A percentile compares a stretch with the other conserved stretches of the same genome.
Evolutionary conservation across 306 rosid species (phyloP).

Genomic region (Mimosa bimucronata): DNA sequence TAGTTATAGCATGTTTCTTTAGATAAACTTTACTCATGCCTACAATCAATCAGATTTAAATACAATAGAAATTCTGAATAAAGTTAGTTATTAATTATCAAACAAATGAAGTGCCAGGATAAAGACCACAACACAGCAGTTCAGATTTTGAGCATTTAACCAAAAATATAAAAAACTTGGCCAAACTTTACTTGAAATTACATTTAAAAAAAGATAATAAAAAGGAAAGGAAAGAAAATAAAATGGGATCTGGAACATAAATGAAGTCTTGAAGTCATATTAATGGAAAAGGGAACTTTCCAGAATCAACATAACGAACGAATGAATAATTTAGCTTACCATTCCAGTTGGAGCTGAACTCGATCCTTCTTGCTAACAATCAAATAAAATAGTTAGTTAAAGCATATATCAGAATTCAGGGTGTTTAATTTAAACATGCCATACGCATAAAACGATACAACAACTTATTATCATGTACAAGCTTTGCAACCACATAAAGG

Average conservation of each 20-base stretch:
- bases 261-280: not conserved
- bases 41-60: not conserved
- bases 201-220: not conserved
- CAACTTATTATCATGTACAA: slow-evolving; percentile 11
- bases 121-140: not conserved
- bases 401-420: slow-evolving; percentile 26
- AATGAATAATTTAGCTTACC: slow-evolving; percentile 62
- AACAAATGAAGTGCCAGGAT: not conserved
- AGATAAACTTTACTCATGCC: not conserved
- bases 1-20: not conserved
- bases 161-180: not conserved
- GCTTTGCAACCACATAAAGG: not conserved
- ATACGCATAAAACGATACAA: slow-evolving; percentile 30
- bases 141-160: not conserved
- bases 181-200: not conserved
- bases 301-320: slow-evolving; percentile 35
- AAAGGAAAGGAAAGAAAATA: not conserved
- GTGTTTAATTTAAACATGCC: slow-evolving; percentile 24
- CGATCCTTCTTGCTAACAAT: slow-evolving; percentile 73
- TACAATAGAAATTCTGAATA: not conserved
- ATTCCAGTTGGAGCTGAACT: slow-evolving; percentile 91
- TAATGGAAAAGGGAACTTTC: slow-evolving; percentile 10
- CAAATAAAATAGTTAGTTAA: slow-evolving; percentile 43
- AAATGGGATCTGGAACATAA: not conserved
- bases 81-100: slow-evolving; percentile 1